phyloP scores from a whole-genome alignment of 768 basidiomycete species.

The Pleurotus giganteus region DNA sequence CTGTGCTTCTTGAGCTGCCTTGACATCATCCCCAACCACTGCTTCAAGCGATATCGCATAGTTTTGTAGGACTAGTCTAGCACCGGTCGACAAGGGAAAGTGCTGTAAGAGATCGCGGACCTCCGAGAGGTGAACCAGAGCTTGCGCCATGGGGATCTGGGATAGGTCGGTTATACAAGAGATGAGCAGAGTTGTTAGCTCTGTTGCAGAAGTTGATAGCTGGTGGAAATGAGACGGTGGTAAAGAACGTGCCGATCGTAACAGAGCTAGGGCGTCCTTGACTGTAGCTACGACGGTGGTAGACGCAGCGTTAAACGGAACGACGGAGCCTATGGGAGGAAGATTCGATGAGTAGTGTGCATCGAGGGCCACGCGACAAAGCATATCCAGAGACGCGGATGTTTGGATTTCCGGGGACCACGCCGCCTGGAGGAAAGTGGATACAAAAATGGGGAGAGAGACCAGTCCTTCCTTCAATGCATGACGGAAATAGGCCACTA shows the following conservation, averaged over 20 bases:
- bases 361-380: slow-evolving; percentile 66
- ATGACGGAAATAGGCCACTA: slow-evolving; percentile 63
- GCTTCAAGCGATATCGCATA: slow-evolving; percentile 59
- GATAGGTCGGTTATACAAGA: slow-evolving; percentile 60
- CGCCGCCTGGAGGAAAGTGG: slow-evolving; percentile 66
- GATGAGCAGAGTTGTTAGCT: slow-evolving; percentile 61
- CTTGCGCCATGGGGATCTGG: slow-evolving; percentile 60
- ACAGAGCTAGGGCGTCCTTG: slow-evolving; percentile 58
- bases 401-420: slow-evolving; percentile 63
- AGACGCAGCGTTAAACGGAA: slow-evolving; percentile 49
- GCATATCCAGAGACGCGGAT: slow-evolving; percentile 63
- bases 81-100: slow-evolving; percentile 47
- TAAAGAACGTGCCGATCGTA: slow-evolving; percentile 55
- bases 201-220: slow-evolving; percentile 56
- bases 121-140: slow-evolving; percentile 46
- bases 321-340: slow-evolving; percentile 51
- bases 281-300: slow-evolving; percentile 50
- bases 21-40: slow-evolving; percentile 66
- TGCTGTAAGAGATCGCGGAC: slow-evolving; percentile 53
- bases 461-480: slow-evolving; percentile 58
- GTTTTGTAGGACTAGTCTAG: slow-evolving; percentile 57
- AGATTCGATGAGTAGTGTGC: slow-evolving; percentile 59
- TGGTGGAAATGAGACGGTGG: slow-evolving; percentile 58
- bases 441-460: slow-evolving; percentile 57
- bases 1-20: slow-evolving; percentile 67